phyloP scores from a whole-genome alignment of 2,329 filamentous ascomycete species.

The Stagonosporopsis cucurbitacearum region DNA sequence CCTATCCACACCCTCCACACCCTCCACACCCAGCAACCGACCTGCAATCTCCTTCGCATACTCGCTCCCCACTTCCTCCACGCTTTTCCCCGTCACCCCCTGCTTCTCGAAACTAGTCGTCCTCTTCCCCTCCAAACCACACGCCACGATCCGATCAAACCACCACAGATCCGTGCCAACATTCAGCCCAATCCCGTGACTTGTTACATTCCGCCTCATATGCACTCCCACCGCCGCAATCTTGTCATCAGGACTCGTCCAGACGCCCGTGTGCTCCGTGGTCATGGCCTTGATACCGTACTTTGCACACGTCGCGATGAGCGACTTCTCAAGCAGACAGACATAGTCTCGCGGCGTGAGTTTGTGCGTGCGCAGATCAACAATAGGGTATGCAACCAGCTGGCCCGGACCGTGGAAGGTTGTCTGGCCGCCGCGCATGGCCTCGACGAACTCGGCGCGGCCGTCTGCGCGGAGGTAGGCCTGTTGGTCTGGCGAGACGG shows the following conservation, averaged over 20 bases:
- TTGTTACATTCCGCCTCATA: conserved; percentile 80
- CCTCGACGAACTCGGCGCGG: conserved; percentile 68
- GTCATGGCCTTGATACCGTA: conserved; percentile 69
- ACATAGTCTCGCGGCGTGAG: conserved; percentile 80
- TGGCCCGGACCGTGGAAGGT: conserved; percentile 97
- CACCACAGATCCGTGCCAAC: conserved; percentile 68
- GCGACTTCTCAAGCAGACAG: conserved; percentile 75
- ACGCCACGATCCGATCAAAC: conserved; percentile 82
- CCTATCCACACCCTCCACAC: conserved; percentile 29
- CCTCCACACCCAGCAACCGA: conserved; percentile 31
- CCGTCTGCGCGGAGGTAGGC: conserved; percentile 48
- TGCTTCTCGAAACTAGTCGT: conserved; percentile 76
- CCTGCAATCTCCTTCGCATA: conserved; percentile 53
- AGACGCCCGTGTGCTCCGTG: conserved; percentile 83
- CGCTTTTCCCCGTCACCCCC: conserved; percentile 45
- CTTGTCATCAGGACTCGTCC: conserved; percentile 66
- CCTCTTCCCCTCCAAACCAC: conserved; percentile 79
- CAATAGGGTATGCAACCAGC: conserved; percentile 86
- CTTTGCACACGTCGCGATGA: conserved; percentile 68
- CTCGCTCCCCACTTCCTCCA: conserved; percentile 48
- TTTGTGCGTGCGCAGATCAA: conserved; percentile 75
- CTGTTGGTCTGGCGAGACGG: conserved; percentile 57
- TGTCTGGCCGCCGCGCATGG: conserved; percentile 84
- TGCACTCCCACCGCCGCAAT: conserved; percentile 94
- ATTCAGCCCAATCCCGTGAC: conserved; percentile 84